Percentiles rank a stretch among this genome's conserved stretches.
Evolutionary conservation across 75 land plant species (phyloP).

Genomic region (Chamaecyparis obtusa): DNA sequence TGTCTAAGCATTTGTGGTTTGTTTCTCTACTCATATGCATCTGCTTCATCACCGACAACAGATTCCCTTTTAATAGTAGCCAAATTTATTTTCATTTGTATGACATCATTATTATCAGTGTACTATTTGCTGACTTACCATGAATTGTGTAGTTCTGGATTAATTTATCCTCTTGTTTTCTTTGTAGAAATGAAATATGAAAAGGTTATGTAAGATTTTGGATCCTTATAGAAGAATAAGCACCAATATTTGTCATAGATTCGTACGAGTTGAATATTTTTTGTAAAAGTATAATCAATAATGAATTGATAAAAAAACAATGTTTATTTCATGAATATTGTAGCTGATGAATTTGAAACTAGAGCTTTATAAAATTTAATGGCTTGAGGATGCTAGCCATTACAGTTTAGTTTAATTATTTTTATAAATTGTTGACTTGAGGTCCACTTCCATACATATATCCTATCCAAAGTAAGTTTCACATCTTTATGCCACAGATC

Average conservation of each 20-base stretch:
- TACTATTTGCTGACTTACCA: neutral
- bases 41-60: neutral
- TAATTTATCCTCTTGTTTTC: neutral
- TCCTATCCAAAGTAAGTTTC: too few relatives aligned
- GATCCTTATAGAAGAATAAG: neutral
- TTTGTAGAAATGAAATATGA: neutral
- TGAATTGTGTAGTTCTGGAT: neutral
- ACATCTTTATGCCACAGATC: too few relatives aligned
- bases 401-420: too few relatives aligned
- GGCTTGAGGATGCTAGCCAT: neutral
- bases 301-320: neutral
- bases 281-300: neutral
- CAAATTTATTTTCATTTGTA: neutral
- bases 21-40: neutral
- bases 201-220: neutral
- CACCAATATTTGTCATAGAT: neutral
- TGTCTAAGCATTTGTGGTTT: neutral
- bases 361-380: neutral
- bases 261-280: neutral
- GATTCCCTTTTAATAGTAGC: neutral
- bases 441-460: too few relatives aligned
- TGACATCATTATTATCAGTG: neutral
- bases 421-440: too few relatives aligned
- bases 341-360: neutral
- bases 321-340: neutral